A percentile compares a stretch with the other conserved stretches of the same genome.
phyloP scores from a whole-genome alignment of 345 rosid genomes.

The Odontarrhena argentea region DNA sequence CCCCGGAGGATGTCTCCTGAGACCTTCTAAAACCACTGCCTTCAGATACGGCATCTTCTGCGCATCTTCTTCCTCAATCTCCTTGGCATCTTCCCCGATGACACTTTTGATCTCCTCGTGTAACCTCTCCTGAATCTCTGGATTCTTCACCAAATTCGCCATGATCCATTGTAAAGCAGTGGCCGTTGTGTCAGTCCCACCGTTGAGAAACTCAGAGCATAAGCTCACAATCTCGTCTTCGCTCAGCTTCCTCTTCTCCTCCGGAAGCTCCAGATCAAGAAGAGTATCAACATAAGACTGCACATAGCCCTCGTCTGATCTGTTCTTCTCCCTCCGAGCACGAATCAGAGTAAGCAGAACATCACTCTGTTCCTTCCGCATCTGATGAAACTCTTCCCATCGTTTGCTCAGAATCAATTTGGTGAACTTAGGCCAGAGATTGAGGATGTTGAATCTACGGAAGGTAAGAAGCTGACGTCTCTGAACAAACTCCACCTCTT shows the following conservation, averaged over 20 bases:
- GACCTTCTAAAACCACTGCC: slow-evolving; percentile 23
- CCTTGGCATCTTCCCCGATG: slow-evolving; percentile 1
- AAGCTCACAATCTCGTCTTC: slow-evolving; percentile 27
- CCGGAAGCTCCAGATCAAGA: slow-evolving; percentile 3
- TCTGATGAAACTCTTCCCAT: slow-evolving; percentile 33
- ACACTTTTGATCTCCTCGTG: slow-evolving; percentile 4
- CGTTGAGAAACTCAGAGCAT: slow-evolving; percentile 28
- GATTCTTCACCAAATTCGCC: slow-evolving; percentile 31
- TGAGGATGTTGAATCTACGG: slow-evolving; percentile 22
- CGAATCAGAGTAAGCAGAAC: slow-evolving; percentile 29
- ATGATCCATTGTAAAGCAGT: slow-evolving; percentile 26
- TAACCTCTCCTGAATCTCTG: slow-evolving; percentile 13
- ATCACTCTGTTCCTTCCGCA: slow-evolving; percentile 15
- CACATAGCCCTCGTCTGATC: slow-evolving; percentile 4
- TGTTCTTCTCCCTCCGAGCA: slow-evolving; percentile 11
- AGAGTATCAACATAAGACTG: slow-evolving; percentile 27
- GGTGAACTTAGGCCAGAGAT: slow-evolving; percentile 37
- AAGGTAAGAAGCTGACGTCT: slow-evolving; percentile 19
- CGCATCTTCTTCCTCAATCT: background rate
- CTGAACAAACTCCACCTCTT: slow-evolving; percentile 35
- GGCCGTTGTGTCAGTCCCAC: slow-evolving; percentile 26
- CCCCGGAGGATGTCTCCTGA: slow-evolving; percentile 27
- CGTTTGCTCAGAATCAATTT: slow-evolving; percentile 24
- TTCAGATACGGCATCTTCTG: slow-evolving; percentile 19
- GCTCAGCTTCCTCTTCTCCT: slow-evolving; percentile 31